Percentiles rank a stretch among this genome's conserved stretches.
Evolutionary conservation across 768 basidiomycete species (phyloP).

Genomic region (Amanita pseudoporphyria): DNA sequence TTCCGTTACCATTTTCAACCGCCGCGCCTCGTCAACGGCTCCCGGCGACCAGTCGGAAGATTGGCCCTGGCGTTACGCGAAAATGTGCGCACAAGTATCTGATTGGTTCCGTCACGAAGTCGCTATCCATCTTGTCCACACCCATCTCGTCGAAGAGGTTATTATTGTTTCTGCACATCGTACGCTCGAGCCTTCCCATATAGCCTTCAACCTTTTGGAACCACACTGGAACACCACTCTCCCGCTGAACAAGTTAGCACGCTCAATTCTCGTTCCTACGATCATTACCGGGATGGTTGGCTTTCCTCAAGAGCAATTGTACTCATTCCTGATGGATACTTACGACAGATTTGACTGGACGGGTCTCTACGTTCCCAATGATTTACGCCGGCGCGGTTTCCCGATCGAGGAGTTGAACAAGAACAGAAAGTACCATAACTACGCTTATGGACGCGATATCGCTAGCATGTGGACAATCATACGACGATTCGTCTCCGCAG

Average conservation of each 20-base stretch:
- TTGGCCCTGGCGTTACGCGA: conserved; percentile 26
- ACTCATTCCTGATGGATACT: neutral
- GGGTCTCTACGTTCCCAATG: conserved; percentile 18
- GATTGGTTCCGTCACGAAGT: conserved; percentile 22
- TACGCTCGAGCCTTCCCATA: conserved; percentile 14
- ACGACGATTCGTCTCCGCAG: conserved; percentile 15
- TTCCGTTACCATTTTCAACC: conserved; percentile 22
- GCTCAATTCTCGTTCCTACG: conserved; percentile 8
- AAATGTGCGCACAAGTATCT: conserved; percentile 19
- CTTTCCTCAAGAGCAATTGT: neutral
- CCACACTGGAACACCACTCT: conserved; percentile 22
- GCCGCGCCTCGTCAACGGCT: conserved; percentile 10
- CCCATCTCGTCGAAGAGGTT: conserved; percentile 23
- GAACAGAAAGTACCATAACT: conserved; percentile 21
- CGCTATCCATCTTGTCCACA: conserved; percentile 18
- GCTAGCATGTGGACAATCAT: conserved; percentile 17
- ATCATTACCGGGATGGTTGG: neutral
- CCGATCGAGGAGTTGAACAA: conserved; percentile 17
- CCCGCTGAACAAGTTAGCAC: conserved; percentile 19
- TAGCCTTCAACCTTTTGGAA: conserved; percentile 18
- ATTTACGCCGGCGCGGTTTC: conserved; percentile 21
- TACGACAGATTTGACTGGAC: conserved; percentile 19
- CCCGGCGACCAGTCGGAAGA: conserved; percentile 12
- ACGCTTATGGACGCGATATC: conserved; percentile 19
- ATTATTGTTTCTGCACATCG: conserved; percentile 22